Conservation (phyloP, 139 green algal genomes). For the Chlamydomonas sphaeroides region DNA sequence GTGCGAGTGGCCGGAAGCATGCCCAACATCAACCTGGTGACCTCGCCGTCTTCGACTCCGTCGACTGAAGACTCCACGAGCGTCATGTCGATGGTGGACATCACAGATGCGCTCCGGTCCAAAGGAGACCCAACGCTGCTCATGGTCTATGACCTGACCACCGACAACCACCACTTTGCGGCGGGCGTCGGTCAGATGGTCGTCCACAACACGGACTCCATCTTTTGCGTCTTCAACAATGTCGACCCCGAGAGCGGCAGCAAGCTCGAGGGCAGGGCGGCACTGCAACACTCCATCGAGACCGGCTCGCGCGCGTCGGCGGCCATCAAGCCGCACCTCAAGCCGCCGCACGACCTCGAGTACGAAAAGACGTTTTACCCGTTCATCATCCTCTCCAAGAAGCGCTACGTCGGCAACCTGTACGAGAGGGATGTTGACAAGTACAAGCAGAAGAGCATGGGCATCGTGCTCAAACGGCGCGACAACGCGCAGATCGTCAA, state of each 20-base stretch:
- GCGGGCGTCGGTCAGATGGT: not conserved
- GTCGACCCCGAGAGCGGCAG: not conserved
- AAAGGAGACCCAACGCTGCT: too few relatives aligned
- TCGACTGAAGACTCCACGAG: too few relatives aligned
- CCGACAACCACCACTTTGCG: not conserved
- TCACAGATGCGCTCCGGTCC: too few relatives aligned
- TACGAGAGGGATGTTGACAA: constrained; percentile 28
- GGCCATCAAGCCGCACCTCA: not conserved
- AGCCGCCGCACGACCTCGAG: constrained; percentile 41
- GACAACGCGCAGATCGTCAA: constrained; percentile 47
- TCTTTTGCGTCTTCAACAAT: constrained; percentile 37
- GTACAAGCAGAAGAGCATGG: constrained; percentile 40
- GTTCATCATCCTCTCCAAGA: constrained; percentile 41
- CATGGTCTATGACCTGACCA: constrained; percentile 15
- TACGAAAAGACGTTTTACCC: constrained; percentile 47
- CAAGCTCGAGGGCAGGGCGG: not conserved
- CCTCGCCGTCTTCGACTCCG: too few relatives aligned
- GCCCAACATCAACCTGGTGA: too few relatives aligned
- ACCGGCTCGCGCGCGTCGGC: too few relatives aligned
- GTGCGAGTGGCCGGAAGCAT: too few relatives aligned
- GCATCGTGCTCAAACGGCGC: constrained; percentile 31
- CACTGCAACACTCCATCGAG: not conserved
- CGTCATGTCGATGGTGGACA: too few relatives aligned
- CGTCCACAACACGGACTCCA: constrained; percentile 29
- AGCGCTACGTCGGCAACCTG: constrained; percentile 46